phyloP scores from a whole-genome alignment of 257 asterid genomes.

The Asclepias syriaca region DNA sequence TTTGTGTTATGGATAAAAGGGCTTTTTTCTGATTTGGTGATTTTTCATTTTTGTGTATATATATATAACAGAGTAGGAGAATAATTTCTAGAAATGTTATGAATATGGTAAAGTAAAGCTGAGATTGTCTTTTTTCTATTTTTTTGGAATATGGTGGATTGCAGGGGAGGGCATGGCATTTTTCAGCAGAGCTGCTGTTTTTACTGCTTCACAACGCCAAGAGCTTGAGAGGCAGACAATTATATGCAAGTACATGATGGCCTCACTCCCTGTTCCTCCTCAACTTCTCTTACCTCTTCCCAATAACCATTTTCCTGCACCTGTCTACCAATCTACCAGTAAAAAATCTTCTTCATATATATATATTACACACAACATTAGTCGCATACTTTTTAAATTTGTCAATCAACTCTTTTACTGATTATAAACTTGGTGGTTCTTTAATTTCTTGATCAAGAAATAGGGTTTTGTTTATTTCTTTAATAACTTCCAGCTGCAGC shows the following conservation, averaged over 20 bases:
- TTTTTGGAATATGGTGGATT: not conserved
- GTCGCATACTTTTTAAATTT: no score
- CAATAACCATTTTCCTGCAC: slow-evolving; percentile 15
- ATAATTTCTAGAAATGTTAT: not conserved
- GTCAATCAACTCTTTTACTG: not conserved
- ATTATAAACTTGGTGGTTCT: not conserved
- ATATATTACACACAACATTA: no score
- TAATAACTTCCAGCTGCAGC: slow-evolving; percentile 7
- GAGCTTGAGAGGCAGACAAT: slow-evolving; percentile 62
- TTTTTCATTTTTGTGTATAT: no score
- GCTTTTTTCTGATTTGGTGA: not conserved
- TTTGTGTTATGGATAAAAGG: not conserved
- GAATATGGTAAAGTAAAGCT: not conserved
- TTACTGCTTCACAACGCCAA: slow-evolving; percentile 57
- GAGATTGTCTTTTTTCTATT: not conserved
- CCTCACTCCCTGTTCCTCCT: slow-evolving; percentile 56
- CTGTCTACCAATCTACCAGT: slow-evolving; percentile 45
- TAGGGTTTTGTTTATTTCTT: not conserved
- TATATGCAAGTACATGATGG: slow-evolving; percentile 50
- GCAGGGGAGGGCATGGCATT: slow-evolving; percentile 23
- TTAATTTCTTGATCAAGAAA: not conserved
- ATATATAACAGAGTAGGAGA: no score
- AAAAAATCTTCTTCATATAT: not conserved
- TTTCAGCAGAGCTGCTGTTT: slow-evolving; percentile 31
- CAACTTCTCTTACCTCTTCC: slow-evolving; percentile 34